Base-by-base conservation (phyloP, 2,329 filamentous ascomycete species). In the Paracoccidioides lutzii region DNA sequence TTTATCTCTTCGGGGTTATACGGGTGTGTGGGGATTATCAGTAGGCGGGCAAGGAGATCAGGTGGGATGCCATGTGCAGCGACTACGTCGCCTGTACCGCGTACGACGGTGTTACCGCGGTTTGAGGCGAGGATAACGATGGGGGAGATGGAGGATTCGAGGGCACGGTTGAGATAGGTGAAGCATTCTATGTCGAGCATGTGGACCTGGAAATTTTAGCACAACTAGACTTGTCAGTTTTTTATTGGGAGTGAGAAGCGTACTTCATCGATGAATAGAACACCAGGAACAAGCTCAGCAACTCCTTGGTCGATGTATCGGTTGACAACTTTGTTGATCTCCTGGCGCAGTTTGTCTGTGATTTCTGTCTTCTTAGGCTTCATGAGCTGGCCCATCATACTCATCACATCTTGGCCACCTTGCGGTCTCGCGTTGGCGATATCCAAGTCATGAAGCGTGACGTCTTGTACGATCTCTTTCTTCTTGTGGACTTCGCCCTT, bases 321-420 rank as follows among this genome's bases (percentile, higher is more conserved):
- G 79, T 90, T 95, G 63, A 98, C 93, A 35, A 98, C 91, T 76
- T 97, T 97, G 81, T 98, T 96, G 76, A 98, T 97, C 76, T 98
- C 93, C 55, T 82, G 78, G 58, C 93, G 83, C 67, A 98, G 77
- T 77, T 98, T 98, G 74, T 98, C 93, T 35, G 93, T 98, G 67
- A 98, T 97, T 72, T 98, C 93, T 5, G 93, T 98, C 84, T 96
- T 96, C 78, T 94, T 94, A 59, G 93, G 93, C 80, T 97, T 97
- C 90, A 97, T 96, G 67, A 98, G 76, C 74, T 98, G 93, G 65
- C 93, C 93, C 91, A 98, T 97, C 93, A 98, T 97, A 76, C 90
- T 96, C 90, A 98, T 97, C 62, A 98, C 95, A 71, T 98, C 93
- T 77, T 98, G 93, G 46, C 93, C 93, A 54, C 93, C 93, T 76